Percentiles rank a stretch among this genome's conserved stretches.
Conservation (phyloP, 305 asterid species). For the Solanum hybrid region DNA sequence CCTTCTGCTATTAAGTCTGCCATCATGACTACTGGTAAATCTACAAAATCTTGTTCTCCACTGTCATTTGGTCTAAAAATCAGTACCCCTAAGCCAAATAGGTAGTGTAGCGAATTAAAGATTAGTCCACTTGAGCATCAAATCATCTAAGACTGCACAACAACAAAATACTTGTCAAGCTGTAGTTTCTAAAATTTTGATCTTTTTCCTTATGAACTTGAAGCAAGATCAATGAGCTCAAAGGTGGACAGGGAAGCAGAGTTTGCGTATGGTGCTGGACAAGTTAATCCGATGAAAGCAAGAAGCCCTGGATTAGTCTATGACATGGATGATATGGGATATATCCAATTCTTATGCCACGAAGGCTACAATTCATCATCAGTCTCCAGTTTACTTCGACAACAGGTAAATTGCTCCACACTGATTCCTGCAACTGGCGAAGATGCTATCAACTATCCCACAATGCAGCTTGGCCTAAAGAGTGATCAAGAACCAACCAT, state of each 20-base stretch:
- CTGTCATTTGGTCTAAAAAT: neutral
- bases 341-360: conserved; percentile 67
- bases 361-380: conserved; percentile 55
- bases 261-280: conserved; percentile 81
- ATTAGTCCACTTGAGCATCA: neutral
- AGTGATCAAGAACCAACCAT: conserved; percentile 38
- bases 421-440: conserved; percentile 53
- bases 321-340: conserved; percentile 66
- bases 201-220: neutral
- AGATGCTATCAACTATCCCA: conserved; percentile 82
- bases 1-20: conserved; percentile 85
- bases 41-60: neutral
- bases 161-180: neutral
- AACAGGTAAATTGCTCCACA: conserved; percentile 49
- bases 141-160: neutral
- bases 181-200: neutral
- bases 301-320: conserved; percentile 71
- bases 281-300: conserved; percentile 58
- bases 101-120: neutral
- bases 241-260: conserved; percentile 53
- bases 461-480: conserved; percentile 59
- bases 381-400: conserved; percentile 36
- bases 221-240: conserved; percentile 50
- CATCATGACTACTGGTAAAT: conserved; percentile 75
- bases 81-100: neutral